A percentile compares a stretch with the other conserved stretches of the same genome.
phyloP scores from a whole-genome alignment of 2,329 filamentous ascomycete species.

The Nemania abortiva region DNA sequence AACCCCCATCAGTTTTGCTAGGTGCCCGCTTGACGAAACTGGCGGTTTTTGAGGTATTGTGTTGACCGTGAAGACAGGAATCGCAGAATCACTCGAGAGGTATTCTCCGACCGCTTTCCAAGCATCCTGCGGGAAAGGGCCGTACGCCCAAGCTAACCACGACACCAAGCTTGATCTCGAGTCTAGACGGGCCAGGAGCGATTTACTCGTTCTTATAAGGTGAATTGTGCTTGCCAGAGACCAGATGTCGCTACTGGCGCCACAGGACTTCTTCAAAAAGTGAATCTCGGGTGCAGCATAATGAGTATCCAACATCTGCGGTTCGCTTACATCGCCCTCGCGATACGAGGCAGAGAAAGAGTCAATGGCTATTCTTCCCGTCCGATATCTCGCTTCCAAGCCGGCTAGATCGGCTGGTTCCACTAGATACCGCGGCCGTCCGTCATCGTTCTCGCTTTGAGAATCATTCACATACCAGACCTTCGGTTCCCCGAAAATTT shows the following conservation, averaged over 20 bases:
- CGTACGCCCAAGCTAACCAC: constrained; percentile 31
- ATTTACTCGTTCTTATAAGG: constrained; percentile 15
- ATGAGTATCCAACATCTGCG: constrained; percentile 8
- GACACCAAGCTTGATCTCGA: constrained; percentile 30
- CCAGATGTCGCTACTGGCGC: constrained; percentile 31
- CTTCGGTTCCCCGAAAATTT: constrained; percentile 15
- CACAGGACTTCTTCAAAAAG: constrained; percentile 16
- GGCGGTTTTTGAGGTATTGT: constrained; percentile 5
- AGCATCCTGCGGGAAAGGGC: constrained; percentile 23
- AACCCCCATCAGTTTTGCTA: neutral
- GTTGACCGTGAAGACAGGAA: constrained; percentile 28
- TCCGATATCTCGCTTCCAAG: constrained; percentile 24
- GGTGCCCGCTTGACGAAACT: neutral
- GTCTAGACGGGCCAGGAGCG: constrained; percentile 11
- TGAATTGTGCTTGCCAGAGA: constrained; percentile 30
- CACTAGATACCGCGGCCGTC: constrained; percentile 19
- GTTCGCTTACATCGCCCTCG: neutral
- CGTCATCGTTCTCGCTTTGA: neutral
- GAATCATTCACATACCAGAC: constrained; percentile 15
- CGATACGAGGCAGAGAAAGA: constrained; percentile 17
- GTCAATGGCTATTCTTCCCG: constrained; percentile 27
- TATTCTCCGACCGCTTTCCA: constrained; percentile 16
- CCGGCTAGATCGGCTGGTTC: constrained; percentile 11
- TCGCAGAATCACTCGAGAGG: constrained; percentile 19
- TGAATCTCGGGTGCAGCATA: constrained; percentile 29